A percentile compares a stretch with the other conserved stretches of the same genome.
phyloP scores from a whole-genome alignment of 1,139 yeast species.

The Yamadazyma sp. region DNA sequence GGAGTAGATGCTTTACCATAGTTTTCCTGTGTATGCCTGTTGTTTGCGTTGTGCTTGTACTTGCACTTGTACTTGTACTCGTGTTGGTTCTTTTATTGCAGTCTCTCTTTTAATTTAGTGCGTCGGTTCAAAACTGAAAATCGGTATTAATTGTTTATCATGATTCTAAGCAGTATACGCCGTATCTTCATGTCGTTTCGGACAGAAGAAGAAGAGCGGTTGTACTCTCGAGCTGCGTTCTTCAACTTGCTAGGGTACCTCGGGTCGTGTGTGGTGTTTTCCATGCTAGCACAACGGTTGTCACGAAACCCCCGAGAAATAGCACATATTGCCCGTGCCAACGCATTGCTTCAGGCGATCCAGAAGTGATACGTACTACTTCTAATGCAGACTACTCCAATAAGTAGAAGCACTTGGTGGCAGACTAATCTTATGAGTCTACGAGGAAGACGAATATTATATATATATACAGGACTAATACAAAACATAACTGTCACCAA shows the following conservation, averaged over 20 bases:
- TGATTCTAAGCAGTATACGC: constrained; percentile 67
- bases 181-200: constrained; percentile 79
- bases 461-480: constrained; percentile 9
- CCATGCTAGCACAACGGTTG: constrained; percentile 72
- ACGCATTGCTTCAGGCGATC: constrained; percentile 25
- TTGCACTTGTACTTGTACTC: no score
- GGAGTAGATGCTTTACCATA: no score
- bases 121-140: constrained; percentile 6
- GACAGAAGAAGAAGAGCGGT: constrained; percentile 81
- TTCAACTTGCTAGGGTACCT: constrained; percentile 78
- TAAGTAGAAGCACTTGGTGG: no score
- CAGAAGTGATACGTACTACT: no score
- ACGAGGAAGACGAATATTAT: no score
- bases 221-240: constrained; percentile 76
- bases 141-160: constrained; percentile 13
- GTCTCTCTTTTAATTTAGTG: no score
- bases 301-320: constrained; percentile 40
- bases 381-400: no score
- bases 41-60: no score
- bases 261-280: constrained; percentile 77
- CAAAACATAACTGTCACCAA: constrained; percentile 2
- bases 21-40: no score
- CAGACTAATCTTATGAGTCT: no score
- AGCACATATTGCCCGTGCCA: constrained; percentile 33
- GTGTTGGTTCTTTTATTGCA: no score